Conservation (phyloP, 1,284 basidiomycete species). For the Cystobasidium sp. region DNA sequence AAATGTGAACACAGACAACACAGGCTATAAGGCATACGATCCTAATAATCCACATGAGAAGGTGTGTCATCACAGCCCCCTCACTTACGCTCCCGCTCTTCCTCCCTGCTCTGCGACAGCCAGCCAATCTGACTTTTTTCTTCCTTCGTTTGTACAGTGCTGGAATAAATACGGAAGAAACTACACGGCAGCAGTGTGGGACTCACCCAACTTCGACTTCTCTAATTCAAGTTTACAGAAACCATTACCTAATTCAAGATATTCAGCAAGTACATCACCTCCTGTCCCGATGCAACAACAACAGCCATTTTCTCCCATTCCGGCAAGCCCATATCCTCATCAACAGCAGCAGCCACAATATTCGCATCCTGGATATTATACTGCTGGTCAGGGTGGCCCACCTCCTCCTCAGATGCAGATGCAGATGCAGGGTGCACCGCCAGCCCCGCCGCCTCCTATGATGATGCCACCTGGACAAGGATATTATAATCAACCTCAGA, state of each 20-base stretch:
- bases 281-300: constrained; percentile 6
- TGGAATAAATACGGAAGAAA: constrained; percentile 39
- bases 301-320: constrained; percentile 6
- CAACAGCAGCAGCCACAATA: constrained; percentile 9
- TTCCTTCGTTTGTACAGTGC: constrained; percentile 12
- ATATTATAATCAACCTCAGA: constrained; percentile 1
- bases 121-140: neutral
- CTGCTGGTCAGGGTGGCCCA: constrained; percentile 21
- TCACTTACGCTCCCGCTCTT: neutral
- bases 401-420: constrained; percentile 20
- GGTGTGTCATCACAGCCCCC: neutral
- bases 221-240: constrained; percentile 36
- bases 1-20: constrained; percentile 17
- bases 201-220: constrained; percentile 38
- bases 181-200: constrained; percentile 26
- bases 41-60: constrained; percentile 26
- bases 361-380: constrained; percentile 39
- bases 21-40: constrained; percentile 42
- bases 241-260: constrained; percentile 35
- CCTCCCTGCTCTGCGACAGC: no score
- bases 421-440: neutral
- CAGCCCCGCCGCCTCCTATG: neutral
- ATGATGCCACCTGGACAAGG: neutral
- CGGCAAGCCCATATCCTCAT: neutral
- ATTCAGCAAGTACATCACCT: constrained; percentile 17